A percentile compares a stretch with the other conserved stretches of the same genome.
Evolutionary conservation across 495 filamentous ascomycete species (phyloP).

Genomic region (Podospora didyma): DNA sequence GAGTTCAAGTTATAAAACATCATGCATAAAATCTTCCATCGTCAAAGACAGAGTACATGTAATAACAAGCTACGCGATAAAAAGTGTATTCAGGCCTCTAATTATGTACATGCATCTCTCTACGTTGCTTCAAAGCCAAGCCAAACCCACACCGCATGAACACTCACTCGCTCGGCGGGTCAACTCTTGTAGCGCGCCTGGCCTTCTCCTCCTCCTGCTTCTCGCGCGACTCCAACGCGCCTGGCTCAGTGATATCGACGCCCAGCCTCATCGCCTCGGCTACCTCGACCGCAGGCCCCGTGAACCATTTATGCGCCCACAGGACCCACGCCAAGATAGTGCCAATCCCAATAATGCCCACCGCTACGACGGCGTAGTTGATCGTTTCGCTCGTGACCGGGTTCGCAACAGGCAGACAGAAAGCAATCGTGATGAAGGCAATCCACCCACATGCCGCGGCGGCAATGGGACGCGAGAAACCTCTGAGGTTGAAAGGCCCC

Average conservation of each 20-base stretch:
- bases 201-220: constrained; percentile 15
- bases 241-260: constrained; percentile 44
- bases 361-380: constrained; percentile 61
- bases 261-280: constrained; percentile 45
- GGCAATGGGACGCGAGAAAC: constrained; percentile 50
- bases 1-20: no score
- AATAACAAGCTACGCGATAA: no score
- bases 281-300: constrained; percentile 51
- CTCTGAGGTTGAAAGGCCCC: constrained; percentile 57
- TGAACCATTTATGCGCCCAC: constrained; percentile 56
- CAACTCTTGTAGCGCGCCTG: background rate
- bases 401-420: constrained; percentile 58
- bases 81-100: no score
- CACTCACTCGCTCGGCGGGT: background rate
- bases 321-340: constrained; percentile 27
- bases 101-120: no score
- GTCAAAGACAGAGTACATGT: no score
- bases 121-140: no score
- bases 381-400: constrained; percentile 55
- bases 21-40: no score
- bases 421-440: constrained; percentile 56
- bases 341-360: constrained; percentile 53
- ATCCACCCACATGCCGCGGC: constrained; percentile 51
- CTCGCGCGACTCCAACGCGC: constrained; percentile 40
- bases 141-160: no score